A percentile compares a stretch with the other conserved stretches of the same genome.
Evolutionary conservation across 2,329 filamentous ascomycete species (phyloP).

Genomic region (Ophiostoma triangulosporum): DNA sequence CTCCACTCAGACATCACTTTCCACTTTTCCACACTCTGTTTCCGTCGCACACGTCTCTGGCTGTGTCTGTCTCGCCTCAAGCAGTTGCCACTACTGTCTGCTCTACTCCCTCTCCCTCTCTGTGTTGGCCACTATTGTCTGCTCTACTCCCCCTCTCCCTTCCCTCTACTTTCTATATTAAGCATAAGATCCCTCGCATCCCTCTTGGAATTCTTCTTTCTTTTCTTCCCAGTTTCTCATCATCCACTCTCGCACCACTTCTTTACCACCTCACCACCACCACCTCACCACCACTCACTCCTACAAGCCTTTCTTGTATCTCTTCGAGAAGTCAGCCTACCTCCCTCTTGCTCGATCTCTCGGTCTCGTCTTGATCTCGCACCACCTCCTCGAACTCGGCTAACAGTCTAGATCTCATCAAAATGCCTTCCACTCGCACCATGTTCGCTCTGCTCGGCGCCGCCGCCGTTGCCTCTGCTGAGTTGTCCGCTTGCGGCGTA

Average conservation of each 20-base stretch:
- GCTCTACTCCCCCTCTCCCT: neutral
- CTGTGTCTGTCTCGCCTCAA: neutral
- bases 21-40: conserved; percentile 1
- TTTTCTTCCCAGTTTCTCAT: neutral
- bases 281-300: neutral
- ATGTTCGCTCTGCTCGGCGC: conserved; percentile 25
- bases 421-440: conserved; percentile 24
- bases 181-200: neutral
- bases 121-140: neutral
- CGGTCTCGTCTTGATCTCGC: neutral
- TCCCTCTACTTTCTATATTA: conserved; percentile 1
- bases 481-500: conserved; percentile 39
- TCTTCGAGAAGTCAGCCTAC: neutral
- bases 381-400: conserved; percentile 18
- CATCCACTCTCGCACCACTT: neutral
- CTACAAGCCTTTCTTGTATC: neutral
- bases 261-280: neutral
- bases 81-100: neutral
- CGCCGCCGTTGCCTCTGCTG: conserved; percentile 25
- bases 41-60: neutral
- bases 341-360: neutral
- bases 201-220: neutral
- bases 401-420: conserved; percentile 22
- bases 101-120: neutral
- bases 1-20: neutral